Evolutionary conservation across 2,329 filamentous ascomycete genomes (phyloP).

Genomic region (Endothia cerciana): DNA sequence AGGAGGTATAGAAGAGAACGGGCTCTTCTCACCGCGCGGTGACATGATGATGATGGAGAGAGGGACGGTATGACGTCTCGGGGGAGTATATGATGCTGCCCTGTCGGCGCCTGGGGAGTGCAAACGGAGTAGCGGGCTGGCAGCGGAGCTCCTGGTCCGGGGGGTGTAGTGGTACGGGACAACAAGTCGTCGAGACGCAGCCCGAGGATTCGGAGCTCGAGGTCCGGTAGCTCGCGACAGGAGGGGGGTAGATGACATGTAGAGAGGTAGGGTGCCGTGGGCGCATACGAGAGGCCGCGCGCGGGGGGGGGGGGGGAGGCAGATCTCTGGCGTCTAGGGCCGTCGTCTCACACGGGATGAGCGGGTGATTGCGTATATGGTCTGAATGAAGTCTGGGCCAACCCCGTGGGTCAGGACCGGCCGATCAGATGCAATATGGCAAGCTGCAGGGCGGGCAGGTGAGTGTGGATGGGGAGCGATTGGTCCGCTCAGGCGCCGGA

Average conservation of each 20-base stretch:
- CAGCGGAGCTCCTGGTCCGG: conserved; percentile 13
- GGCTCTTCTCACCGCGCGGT: conserved; percentile 17
- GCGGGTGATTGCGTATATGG: neutral
- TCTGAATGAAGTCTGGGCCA: no score
- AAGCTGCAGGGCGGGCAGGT: neutral
- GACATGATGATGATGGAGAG: conserved; percentile 19
- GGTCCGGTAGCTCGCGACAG: conserved; percentile 6
- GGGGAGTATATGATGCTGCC: neutral
- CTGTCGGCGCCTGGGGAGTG: neutral
- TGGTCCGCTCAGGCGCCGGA: neutral
- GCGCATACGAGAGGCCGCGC: neutral
- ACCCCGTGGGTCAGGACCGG: neutral
- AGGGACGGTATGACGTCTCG: conserved; percentile 24
- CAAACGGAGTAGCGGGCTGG: neutral
- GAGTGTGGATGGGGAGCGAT: neutral
- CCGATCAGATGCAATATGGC: neutral
- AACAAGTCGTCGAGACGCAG: conserved; percentile 2
- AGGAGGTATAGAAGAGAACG: neutral
- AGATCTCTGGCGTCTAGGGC: no score
- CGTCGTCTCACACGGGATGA: neutral
- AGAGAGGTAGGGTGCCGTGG: neutral
- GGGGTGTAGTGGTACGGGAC: neutral
- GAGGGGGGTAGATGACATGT: conserved; percentile 15
- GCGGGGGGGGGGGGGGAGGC: neutral
- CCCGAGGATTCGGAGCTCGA: conserved; percentile 16